phyloP scores from a whole-genome alignment of 768 basidiomycete genomes.

The Chalciporus sphaerocephalus region DNA sequence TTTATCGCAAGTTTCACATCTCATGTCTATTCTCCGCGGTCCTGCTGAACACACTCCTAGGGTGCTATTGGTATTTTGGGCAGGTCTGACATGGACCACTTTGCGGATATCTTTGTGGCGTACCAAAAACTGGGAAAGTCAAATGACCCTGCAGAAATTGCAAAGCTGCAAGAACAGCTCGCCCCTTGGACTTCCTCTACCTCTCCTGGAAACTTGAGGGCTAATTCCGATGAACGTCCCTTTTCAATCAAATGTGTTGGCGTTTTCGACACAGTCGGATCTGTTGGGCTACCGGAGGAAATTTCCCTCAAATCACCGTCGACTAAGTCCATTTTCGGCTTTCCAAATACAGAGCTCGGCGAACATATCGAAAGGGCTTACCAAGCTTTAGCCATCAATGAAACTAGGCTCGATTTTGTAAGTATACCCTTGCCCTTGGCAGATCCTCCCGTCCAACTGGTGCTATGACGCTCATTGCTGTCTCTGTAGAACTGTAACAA shows the following conservation, averaged over 20 bases:
- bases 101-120: slow-evolving; percentile 56
- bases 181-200: slow-evolving; percentile 49
- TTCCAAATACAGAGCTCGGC: slow-evolving; percentile 55
- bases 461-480: too few species aligned
- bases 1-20: slow-evolving; percentile 35
- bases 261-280: slow-evolving; percentile 77
- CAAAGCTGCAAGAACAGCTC: slow-evolving; percentile 40
- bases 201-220: slow-evolving; percentile 52
- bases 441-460: neutral
- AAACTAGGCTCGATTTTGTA: slow-evolving; percentile 66
- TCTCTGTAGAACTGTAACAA: slow-evolving; percentile 51
- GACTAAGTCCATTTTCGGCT: slow-evolving; percentile 56
- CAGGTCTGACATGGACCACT: slow-evolving; percentile 67
- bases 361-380: slow-evolving; percentile 61
- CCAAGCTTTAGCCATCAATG: slow-evolving; percentile 68
- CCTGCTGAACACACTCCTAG: slow-evolving; percentile 31
- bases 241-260: slow-evolving; percentile 70
- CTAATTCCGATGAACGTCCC: slow-evolving; percentile 38
- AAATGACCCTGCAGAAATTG: slow-evolving; percentile 41
- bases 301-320: slow-evolving; percentile 43
- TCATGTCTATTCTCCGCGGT: neutral
- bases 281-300: slow-evolving; percentile 67
- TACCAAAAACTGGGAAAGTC: slow-evolving; percentile 61
- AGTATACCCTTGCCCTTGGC: slow-evolving; percentile 16
- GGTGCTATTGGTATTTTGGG: slow-evolving; percentile 69